phyloP scores from a whole-genome alignment of 2,329 filamentous ascomycete species.

The Erysiphe pulchra region DNA sequence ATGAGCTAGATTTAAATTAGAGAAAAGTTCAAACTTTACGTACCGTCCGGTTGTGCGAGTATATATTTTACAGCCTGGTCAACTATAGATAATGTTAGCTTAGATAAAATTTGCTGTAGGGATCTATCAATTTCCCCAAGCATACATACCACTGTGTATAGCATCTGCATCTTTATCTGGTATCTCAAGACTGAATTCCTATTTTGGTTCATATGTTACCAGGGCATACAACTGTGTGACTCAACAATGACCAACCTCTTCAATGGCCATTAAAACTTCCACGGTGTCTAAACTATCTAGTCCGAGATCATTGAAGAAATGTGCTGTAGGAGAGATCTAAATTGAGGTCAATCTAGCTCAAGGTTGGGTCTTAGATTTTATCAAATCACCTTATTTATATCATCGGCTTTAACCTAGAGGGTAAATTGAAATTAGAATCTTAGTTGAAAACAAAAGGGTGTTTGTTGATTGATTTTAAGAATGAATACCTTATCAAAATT shows the following conservation, averaged over 20 bases:
- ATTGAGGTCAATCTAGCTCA: background rate
- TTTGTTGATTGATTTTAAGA: background rate
- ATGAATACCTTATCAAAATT: conserved; percentile 79
- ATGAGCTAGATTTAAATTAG: background rate
- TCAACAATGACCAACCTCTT: conserved; percentile 38
- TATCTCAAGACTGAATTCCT: conserved; percentile 52
- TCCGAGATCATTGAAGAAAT: conserved; percentile 94
- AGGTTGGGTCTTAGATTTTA: background rate
- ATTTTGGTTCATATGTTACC: conserved; percentile 1
- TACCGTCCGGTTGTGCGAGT: conserved; percentile 48
- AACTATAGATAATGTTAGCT: conserved; percentile 22
- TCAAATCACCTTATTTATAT: conserved; percentile 30
- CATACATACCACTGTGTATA: conserved; percentile 41
- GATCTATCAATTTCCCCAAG: no score
- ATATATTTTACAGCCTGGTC: conserved; percentile 57
- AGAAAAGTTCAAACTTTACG: conserved; percentile 9
- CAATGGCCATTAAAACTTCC: conserved; percentile 99
- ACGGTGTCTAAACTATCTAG: conserved; percentile 95
- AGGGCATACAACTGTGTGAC: background rate
- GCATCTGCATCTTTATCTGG: conserved; percentile 56
- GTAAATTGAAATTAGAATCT: no score
- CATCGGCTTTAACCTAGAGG: conserved; percentile 26
- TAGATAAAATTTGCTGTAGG: background rate
- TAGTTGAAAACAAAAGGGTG: no score
- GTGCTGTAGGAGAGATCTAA: conserved; percentile 58